phyloP scores from a whole-genome alignment of 1,284 basidiomycete genomes.

The Trametes sp. region DNA sequence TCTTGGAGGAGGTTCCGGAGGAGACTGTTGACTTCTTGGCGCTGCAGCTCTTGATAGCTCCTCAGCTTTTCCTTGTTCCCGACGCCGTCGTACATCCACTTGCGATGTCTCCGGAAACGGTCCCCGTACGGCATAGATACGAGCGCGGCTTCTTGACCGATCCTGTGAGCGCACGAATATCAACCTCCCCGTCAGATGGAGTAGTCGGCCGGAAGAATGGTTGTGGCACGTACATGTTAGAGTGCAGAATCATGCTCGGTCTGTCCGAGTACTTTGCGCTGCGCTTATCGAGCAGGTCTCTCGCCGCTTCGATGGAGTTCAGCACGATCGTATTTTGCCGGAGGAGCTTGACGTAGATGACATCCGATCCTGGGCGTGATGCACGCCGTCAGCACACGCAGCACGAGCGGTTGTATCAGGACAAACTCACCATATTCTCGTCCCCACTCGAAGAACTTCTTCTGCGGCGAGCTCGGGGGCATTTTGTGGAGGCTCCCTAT shows the following conservation, averaged over 20 bases:
- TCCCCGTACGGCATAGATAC: conserved; percentile 38
- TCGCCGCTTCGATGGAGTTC: conserved; percentile 44
- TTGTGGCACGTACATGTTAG: conserved; percentile 37
- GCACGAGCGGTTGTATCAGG: background rate
- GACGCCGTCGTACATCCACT: conserved; percentile 41
- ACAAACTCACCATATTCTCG: conserved; percentile 11
- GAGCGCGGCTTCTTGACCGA: conserved; percentile 33
- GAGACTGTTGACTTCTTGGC: conserved; percentile 35
- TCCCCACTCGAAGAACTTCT: conserved; percentile 22
- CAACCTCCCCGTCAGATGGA: background rate
- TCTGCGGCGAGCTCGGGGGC: conserved; percentile 13
- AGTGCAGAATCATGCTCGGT: conserved; percentile 38
- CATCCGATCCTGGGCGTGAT: background rate
- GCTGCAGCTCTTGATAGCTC: conserved; percentile 36
- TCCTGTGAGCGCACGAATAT: conserved; percentile 15
- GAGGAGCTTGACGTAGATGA: conserved; percentile 29
- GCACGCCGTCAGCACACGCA: background rate
- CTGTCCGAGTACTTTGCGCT: conserved; percentile 50
- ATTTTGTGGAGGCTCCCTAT: conserved; percentile 26
- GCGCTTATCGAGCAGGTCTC: conserved; percentile 50
- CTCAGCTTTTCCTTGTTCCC: conserved; percentile 30
- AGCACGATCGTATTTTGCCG: conserved; percentile 46
- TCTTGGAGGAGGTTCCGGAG: conserved; percentile 31
- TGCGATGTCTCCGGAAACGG: conserved; percentile 40
- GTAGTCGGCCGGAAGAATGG: background rate